Conservation (phyloP, 805 yeast species). For the Alloascoidea hylecoeti region DNA sequence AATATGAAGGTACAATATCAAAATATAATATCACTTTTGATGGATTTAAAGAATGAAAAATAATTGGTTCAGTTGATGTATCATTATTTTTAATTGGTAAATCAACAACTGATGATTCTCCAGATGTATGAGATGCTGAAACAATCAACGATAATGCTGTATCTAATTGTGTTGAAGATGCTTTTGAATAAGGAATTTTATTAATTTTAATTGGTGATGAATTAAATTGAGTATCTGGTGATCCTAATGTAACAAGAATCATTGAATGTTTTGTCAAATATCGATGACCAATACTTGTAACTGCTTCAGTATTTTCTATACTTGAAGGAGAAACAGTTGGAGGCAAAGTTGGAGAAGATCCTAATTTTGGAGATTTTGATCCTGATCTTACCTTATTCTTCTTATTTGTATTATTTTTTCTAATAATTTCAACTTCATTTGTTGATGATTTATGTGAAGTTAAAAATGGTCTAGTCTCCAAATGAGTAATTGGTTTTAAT, state of each 20-base stretch:
- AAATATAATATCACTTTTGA: conserved; percentile 50
- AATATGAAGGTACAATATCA: conserved; percentile 85
- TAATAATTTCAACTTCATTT: conserved; percentile 4
- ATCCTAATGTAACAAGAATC: conserved; percentile 73
- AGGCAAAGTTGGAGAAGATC: conserved; percentile 16
- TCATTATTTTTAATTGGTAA: conserved; percentile 76
- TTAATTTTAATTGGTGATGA: conserved; percentile 52
- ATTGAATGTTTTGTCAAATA: conserved; percentile 51
- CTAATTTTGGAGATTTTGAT: conserved; percentile 7
- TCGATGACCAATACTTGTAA: conserved; percentile 78
- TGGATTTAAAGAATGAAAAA: conserved; percentile 44
- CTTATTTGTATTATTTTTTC: conserved; percentile 5
- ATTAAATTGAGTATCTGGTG: conserved; percentile 58
- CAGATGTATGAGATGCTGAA: conserved; percentile 23
- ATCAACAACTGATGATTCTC: conserved; percentile 53
- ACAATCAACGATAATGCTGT: conserved; percentile 73
- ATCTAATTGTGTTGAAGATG: conserved; percentile 73
- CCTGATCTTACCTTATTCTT: background rate
- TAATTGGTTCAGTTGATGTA: conserved; percentile 43
- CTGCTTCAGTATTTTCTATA: conserved; percentile 25
- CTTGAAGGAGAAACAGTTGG: too few species aligned
- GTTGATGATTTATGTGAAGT: background rate
- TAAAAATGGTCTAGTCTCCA: background rate
- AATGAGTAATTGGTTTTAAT: conserved; percentile 18
- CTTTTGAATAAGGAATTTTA: conserved; percentile 60